Evolutionary conservation across 345 rosid species (phyloP).

Genomic region (Rubroshorea leprosula): DNA sequence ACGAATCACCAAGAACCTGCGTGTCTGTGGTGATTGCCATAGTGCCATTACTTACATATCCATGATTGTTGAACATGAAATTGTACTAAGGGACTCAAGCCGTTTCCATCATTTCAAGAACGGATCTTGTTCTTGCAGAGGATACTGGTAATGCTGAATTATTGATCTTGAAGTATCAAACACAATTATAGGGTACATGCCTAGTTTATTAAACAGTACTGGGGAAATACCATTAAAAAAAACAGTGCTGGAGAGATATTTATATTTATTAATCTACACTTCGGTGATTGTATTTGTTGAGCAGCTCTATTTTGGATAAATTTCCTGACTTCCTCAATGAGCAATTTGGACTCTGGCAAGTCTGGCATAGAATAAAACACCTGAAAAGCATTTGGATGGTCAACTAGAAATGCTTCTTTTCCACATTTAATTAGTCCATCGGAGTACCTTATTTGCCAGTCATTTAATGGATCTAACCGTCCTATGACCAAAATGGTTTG

Average conservation of each 20-base stretch:
- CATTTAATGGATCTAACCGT: constrained; percentile 36
- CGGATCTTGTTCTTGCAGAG: constrained; percentile 71
- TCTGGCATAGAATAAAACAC: constrained; percentile 24
- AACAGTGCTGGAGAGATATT: no score
- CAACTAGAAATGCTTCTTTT: constrained; percentile 26
- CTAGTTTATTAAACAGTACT: background rate
- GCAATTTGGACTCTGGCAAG: constrained; percentile 15
- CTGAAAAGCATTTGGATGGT: constrained; percentile 26
- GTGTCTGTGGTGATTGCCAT: constrained; percentile 83
- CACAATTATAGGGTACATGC: no score
- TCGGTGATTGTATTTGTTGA: background rate
- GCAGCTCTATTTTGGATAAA: constrained; percentile 16
- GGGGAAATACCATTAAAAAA: no score
- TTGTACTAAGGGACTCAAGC: constrained; percentile 72
- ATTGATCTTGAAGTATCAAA: background rate
- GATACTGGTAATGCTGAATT: constrained; percentile 49
- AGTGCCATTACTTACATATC: constrained; percentile 58
- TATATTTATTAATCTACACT: background rate
- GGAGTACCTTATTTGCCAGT: constrained; percentile 35
- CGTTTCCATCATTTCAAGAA: constrained; percentile 87
- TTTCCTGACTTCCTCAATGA: constrained; percentile 17
- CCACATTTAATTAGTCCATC: constrained; percentile 28
- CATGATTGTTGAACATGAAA: constrained; percentile 56
- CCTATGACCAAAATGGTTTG: constrained; percentile 21
- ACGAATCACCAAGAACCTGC: constrained; percentile 70